phyloP scores from a whole-genome alignment of 129 eudicot species.

The Ambrosia trifida region DNA sequence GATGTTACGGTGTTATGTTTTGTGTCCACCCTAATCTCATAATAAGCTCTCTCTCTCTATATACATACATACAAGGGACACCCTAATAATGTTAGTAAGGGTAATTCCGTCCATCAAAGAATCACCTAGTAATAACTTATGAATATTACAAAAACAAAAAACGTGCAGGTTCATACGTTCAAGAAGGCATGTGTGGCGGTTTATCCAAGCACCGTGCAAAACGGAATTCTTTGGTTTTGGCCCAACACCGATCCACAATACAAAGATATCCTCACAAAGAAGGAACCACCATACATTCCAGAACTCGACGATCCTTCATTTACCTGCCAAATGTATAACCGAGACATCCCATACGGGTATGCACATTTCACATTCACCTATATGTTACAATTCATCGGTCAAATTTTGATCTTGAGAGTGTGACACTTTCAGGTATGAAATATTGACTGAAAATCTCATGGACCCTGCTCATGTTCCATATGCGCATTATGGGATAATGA shows the following conservation, averaged over 20 bases:
- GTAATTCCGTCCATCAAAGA: no score
- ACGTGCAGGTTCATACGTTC: conserved; percentile 61
- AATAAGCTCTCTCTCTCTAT: no score
- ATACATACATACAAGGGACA: no score
- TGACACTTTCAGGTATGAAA: conserved; percentile 64
- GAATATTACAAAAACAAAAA: no score
- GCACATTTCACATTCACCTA: background rate
- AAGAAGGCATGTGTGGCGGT: conserved; percentile 79
- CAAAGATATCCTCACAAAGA: conserved; percentile 53
- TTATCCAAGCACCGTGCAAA: conserved; percentile 78
- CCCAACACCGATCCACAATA: conserved; percentile 62
- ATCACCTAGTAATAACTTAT: no score
- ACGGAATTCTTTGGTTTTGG: conserved; percentile 90
- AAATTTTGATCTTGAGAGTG: background rate
- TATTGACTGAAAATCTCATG: conserved; percentile 82
- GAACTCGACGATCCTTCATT: conserved; percentile 84
- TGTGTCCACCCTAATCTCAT: no score
- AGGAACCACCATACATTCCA: conserved; percentile 70
- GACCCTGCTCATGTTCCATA: conserved; percentile 93
- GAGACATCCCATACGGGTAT: conserved; percentile 85
- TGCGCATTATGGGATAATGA: conserved; percentile 77
- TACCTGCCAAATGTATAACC: conserved; percentile 39
- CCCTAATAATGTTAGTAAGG: no score
- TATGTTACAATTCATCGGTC: conserved; percentile 1
- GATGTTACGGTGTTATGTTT: no score